A percentile compares a stretch with the other conserved stretches of the same genome.
Conservation (phyloP, 768 basidiomycete genomes). For the Pleurotus giganteus region DNA sequence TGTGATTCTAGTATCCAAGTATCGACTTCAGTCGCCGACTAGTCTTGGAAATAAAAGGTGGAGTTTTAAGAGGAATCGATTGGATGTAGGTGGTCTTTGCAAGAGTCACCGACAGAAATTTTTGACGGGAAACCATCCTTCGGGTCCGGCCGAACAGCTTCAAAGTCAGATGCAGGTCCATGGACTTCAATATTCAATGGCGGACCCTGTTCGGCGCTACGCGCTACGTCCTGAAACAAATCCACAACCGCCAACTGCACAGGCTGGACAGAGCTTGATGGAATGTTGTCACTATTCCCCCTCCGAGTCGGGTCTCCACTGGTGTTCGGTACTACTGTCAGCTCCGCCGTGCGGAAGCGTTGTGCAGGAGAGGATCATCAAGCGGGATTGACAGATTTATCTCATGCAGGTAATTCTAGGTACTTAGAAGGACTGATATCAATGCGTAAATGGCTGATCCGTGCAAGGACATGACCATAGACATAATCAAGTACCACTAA, state of each 20-base stretch:
- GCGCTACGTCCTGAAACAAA: conserved; percentile 10
- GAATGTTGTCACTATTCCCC: background rate
- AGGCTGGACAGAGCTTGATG: background rate
- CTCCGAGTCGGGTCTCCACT: too few species aligned
- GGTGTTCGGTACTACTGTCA: too few species aligned
- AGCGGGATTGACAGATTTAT: too few species aligned
- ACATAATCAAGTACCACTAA: too few species aligned
- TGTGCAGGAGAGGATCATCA: too few species aligned
- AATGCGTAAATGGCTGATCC: too few species aligned
- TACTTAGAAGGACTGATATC: too few species aligned
- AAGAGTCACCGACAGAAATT: conserved; percentile 6
- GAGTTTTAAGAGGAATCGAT: conserved; percentile 12
- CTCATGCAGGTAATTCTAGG: too few species aligned
- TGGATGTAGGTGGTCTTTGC: conserved; percentile 8
- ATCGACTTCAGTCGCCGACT: conserved; percentile 40
- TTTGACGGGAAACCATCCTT: conserved; percentile 6
- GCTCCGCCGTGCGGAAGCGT: too few species aligned
- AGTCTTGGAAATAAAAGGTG: conserved; percentile 21
- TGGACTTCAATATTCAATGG: background rate
- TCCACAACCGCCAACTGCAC: background rate
- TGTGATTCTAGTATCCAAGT: conserved; percentile 33
- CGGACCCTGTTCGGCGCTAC: background rate
- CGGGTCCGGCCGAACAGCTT: background rate
- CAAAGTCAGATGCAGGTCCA: background rate
- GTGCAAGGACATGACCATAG: too few species aligned